These are phyloP conservation scores for Moesziomyces sp. DNA, from an alignment of 1,284 basidiomycete species.

Conservation along the genomic window DNA sequence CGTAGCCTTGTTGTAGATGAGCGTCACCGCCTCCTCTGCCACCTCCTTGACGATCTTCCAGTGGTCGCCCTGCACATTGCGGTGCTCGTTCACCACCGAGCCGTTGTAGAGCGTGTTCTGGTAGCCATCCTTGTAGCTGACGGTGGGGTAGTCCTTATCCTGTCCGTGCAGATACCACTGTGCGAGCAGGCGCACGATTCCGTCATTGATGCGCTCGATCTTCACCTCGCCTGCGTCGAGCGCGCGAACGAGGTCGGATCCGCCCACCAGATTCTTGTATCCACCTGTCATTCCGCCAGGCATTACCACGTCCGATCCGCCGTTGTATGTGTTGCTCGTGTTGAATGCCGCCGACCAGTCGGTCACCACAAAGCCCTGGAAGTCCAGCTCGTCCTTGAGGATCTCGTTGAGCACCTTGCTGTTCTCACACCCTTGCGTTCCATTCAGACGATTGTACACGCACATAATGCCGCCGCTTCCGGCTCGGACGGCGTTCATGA, in stretches of 20 bases:
- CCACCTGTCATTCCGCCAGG: slow-evolving; percentile 36
- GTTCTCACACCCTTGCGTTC: slow-evolving; percentile 19
- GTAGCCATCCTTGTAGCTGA: slow-evolving; percentile 43
- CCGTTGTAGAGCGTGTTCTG: slow-evolving; percentile 42
- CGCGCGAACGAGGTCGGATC: slow-evolving; percentile 30
- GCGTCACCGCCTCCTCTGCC: slow-evolving; percentile 34
- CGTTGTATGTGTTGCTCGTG: slow-evolving; percentile 38
- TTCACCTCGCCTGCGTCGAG: slow-evolving; percentile 32
- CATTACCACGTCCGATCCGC: slow-evolving; percentile 32
- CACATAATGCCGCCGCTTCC: slow-evolving; percentile 40
- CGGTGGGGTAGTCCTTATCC: slow-evolving; percentile 31
- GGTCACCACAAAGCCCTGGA: slow-evolving; percentile 40
- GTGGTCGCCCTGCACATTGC: slow-evolving; percentile 41
- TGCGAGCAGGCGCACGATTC: slow-evolving; percentile 28
- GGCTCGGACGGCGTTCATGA: slow-evolving; percentile 44
- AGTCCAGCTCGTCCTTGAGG: slow-evolving; percentile 47
- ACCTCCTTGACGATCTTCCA: slow-evolving; percentile 37
- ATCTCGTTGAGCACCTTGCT: slow-evolving; percentile 39
- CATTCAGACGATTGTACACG: slow-evolving; percentile 32
- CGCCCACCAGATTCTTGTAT: slow-evolving; percentile 31
- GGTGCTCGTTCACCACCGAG: slow-evolving; percentile 32
- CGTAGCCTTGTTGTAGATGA: slow-evolving; percentile 37
- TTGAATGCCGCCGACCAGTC: slow-evolving; percentile 44
- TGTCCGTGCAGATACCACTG: slow-evolving; percentile 38
- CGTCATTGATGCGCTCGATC: slow-evolving; percentile 45